Evolutionary conservation across 495 filamentous ascomycete species (phyloP).

Genomic region (Aspergillus taichungensis): DNA sequence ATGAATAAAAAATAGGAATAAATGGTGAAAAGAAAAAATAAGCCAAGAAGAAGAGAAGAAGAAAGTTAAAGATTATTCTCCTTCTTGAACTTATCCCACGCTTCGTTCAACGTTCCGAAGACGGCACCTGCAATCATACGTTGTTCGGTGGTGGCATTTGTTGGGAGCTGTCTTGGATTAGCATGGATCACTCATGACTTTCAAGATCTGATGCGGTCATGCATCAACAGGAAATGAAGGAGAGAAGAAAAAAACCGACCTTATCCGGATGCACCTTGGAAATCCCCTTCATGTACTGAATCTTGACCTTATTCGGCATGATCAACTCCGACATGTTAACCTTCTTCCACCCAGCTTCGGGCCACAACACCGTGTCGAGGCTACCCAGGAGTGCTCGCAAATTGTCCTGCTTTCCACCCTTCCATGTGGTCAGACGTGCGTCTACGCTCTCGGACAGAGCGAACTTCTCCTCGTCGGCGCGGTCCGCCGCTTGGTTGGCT

Average conservation of each 20-base stretch:
- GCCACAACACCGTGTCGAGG: conserved; percentile 84
- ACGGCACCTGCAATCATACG: conserved; percentile 86
- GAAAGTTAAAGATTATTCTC: conserved; percentile 55
- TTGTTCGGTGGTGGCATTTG: conserved; percentile 86
- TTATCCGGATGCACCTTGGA: conserved; percentile 97
- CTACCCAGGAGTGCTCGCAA: conserved; percentile 81
- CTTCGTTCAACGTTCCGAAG: conserved; percentile 90
- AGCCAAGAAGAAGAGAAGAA: background rate
- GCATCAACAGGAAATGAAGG: no score
- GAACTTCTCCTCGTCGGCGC: conserved; percentile 84
- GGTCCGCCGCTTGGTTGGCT: conserved; percentile 75
- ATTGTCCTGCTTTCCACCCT: conserved; percentile 84
- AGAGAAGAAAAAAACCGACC: conserved; percentile 46
- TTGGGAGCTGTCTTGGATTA: conserved; percentile 54
- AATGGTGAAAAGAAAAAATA: conserved; percentile 4
- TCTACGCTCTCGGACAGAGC: conserved; percentile 79
- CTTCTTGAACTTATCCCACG: conserved; percentile 94
- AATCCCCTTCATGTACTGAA: conserved; percentile 98
- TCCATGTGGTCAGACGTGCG: conserved; percentile 66
- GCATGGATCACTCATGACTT: no score
- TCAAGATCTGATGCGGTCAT: no score
- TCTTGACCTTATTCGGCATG: conserved; percentile 85
- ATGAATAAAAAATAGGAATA: background rate
- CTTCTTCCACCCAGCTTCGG: conserved; percentile 91
- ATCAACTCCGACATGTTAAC: conserved; percentile 87